phyloP scores from a whole-genome alignment of 2,329 filamentous ascomycete species.

The Didymella arachidicola region DNA sequence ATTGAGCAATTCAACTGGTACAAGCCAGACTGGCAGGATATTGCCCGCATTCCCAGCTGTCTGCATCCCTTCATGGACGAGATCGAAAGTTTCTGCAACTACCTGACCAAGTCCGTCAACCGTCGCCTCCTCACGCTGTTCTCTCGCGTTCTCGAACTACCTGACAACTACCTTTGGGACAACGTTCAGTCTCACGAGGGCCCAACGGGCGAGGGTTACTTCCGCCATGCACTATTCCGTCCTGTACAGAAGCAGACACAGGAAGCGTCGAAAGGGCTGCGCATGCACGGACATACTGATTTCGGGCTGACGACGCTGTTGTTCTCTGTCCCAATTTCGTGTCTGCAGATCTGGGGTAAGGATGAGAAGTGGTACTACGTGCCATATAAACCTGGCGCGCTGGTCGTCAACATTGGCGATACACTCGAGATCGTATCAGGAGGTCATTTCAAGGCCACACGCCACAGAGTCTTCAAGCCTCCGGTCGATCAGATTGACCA shows the following conservation, averaged over 20 bases:
- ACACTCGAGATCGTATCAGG: slow-evolving; percentile 55
- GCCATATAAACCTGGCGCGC: slow-evolving; percentile 36
- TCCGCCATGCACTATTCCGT: slow-evolving; percentile 35
- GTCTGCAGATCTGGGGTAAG: slow-evolving; percentile 36
- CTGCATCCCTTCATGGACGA: slow-evolving; percentile 61
- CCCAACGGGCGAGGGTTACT: slow-evolving; percentile 36
- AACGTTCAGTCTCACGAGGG: slow-evolving; percentile 34
- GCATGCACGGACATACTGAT: slow-evolving; percentile 45
- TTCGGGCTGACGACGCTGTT: slow-evolving; percentile 37
- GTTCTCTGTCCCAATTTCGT: slow-evolving; percentile 37
- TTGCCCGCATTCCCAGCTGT: slow-evolving; percentile 56
- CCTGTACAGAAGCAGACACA: slow-evolving; percentile 35
- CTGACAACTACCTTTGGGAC: slow-evolving; percentile 36
- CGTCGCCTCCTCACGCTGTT: slow-evolving; percentile 44
- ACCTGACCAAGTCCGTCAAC: slow-evolving; percentile 59
- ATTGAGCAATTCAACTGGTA: slow-evolving; percentile 66
- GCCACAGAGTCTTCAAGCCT: slow-evolving; percentile 55
- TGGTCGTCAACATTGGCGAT: slow-evolving; percentile 40
- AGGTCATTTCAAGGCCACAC: slow-evolving; percentile 58
- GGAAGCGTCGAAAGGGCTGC: slow-evolving; percentile 37
- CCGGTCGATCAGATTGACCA: slow-evolving; percentile 51
- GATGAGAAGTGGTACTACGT: slow-evolving; percentile 40
- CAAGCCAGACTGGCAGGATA: slow-evolving; percentile 55
- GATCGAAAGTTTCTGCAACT: slow-evolving; percentile 57
- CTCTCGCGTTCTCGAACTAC: slow-evolving; percentile 34